Percentiles rank a stretch among this genome's conserved stretches.
These are phyloP conservation scores for Bipolaris cookei DNA, from an alignment of 2,329 filamentous ascomycete genomes.

Conservation along the genomic window DNA sequence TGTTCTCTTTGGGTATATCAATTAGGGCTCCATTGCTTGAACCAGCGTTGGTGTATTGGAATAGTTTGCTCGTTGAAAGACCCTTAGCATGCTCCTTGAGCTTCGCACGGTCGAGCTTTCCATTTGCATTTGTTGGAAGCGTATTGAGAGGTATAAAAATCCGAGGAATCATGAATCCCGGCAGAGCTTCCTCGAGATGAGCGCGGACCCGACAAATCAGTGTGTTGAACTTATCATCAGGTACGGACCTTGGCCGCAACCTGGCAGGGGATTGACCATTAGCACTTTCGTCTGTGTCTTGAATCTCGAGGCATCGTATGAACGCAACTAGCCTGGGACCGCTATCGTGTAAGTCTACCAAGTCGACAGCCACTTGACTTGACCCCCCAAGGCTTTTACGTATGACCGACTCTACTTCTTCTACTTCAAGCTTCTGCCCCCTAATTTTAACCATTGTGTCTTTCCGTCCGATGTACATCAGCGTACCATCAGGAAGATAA, in stretches of 20 bases:
- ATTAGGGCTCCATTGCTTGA: not conserved
- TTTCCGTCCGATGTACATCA: conserved; percentile 1
- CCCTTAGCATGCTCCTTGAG: not conserved
- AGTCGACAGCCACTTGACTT: conserved; percentile 1
- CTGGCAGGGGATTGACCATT: not conserved
- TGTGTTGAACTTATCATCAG: not conserved
- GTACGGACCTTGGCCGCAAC: not conserved
- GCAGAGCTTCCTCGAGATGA: not conserved
- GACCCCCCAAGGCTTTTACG: not conserved
- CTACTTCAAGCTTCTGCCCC: not conserved
- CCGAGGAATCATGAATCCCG: not conserved
- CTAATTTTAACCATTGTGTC: conserved; percentile 2
- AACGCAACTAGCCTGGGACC: not conserved
- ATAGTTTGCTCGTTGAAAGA: not conserved
- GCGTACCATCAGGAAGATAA: not conserved
- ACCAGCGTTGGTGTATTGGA: not conserved
- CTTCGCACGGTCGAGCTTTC: not conserved
- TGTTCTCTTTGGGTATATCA: not conserved
- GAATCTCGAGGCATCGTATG: not conserved
- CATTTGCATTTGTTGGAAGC: not conserved
- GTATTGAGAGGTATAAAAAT: not conserved
- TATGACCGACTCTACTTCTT: not conserved
- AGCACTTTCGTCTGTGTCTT: not conserved
- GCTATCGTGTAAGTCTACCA: not conserved
- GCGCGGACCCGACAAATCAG: not conserved